Conservation (phyloP, 2,329 filamentous ascomycete species). For the Alternaria triticina region DNA sequence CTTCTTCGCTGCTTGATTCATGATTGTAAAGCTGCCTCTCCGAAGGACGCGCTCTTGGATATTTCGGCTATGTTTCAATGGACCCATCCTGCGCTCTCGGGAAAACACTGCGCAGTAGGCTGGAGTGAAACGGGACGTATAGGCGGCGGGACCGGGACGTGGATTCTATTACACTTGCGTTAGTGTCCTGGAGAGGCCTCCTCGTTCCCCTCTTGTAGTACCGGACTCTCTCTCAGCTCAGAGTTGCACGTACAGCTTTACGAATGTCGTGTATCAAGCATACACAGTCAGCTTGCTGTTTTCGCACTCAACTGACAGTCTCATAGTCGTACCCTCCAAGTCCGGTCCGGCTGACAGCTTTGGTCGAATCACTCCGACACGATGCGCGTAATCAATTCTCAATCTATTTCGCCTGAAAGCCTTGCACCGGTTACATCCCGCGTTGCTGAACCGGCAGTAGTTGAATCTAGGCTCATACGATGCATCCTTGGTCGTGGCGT, state of each 20-base stretch:
- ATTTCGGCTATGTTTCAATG: not conserved
- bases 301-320: not conserved
- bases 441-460: slow-evolving; percentile 22
- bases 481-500: slow-evolving; percentile 7
- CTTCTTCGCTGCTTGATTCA: not conserved
- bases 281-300: not conserved
- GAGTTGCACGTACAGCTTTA: not conserved
- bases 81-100: not conserved
- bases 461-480: slow-evolving; percentile 35
- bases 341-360: slow-evolving; percentile 13
- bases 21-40: not conserved
- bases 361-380: slow-evolving; percentile 28
- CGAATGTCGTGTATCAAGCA: not conserved
- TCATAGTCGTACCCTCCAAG: not conserved
- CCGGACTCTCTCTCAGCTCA: not conserved
- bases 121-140: not conserved
- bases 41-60: not conserved
- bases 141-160: not conserved
- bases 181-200: not conserved
- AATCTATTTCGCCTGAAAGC: slow-evolving; percentile 36
- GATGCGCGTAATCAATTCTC: slow-evolving; percentile 41
- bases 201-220: not conserved
- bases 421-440: slow-evolving; percentile 27
- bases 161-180: not conserved
- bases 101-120: not conserved